These are phyloP conservation scores for Pseudogymnoascus sp. DNA, from an alignment of 2,329 filamentous ascomycete genomes.

Conservation along the genomic window DNA sequence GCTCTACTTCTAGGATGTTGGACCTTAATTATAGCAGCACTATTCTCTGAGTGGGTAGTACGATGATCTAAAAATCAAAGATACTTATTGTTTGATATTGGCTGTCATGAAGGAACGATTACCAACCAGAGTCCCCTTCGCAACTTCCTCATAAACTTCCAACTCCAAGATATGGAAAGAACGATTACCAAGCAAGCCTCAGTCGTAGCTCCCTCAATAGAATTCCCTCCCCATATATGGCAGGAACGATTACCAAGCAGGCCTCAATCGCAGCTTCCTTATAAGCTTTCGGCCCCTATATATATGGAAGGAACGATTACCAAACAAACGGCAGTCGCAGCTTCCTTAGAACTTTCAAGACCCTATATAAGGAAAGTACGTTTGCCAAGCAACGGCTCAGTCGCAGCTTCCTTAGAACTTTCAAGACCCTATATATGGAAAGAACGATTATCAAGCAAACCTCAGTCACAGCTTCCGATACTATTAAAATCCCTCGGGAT, in stretches of 20 bases:
- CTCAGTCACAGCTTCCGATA: not conserved
- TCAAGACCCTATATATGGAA: too few species aligned
- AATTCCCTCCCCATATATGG: not conserved
- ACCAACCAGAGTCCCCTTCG: not conserved
- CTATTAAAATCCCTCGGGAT: not conserved
- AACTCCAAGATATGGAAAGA: not conserved
- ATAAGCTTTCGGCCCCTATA: too few species aligned
- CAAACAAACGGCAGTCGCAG: not conserved
- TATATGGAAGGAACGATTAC: not conserved
- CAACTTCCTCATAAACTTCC: not conserved
- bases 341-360: not conserved
- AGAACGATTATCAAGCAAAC: not conserved
- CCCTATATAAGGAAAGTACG: not conserved
- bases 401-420: not conserved
- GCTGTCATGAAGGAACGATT: not conserved
- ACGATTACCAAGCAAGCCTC: not conserved
- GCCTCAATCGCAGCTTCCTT: not conserved
- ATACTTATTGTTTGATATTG: too few species aligned
- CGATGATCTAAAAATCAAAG: too few species aligned
- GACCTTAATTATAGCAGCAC: too few species aligned
- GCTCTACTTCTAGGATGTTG: too few species aligned
- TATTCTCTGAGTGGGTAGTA: too few species aligned
- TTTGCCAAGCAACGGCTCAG: not conserved
- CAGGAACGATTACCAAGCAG: not conserved
- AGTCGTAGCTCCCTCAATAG: too few species aligned